These are phyloP conservation scores for Backusella morwellensis DNA, from an alignment of 192 early-diverging fungal species.

Conservation along the genomic window DNA sequence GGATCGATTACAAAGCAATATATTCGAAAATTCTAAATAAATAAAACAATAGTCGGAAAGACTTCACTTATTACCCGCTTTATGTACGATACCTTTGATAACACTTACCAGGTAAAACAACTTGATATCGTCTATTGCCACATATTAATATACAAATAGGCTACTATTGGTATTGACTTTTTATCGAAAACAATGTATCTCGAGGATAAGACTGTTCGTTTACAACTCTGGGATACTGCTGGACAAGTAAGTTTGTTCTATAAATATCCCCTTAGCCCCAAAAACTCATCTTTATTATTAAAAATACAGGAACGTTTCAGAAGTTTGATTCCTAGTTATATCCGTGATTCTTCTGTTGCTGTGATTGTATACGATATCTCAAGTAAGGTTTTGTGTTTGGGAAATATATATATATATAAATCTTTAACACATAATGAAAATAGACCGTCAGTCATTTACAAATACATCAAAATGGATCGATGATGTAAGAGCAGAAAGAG, in stretches of 20 bases:
- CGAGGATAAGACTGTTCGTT: constrained; percentile 93
- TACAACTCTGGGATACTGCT: constrained; percentile 99
- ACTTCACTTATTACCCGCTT: constrained; percentile 98
- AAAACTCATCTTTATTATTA: not conserved
- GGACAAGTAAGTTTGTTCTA: constrained; percentile 63
- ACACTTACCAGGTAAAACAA: constrained; percentile 78
- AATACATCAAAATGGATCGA: constrained; percentile 99
- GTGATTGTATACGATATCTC: constrained; percentile 98
- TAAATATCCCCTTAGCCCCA: not conserved
- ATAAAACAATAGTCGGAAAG: constrained; percentile 78
- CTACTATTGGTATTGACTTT: constrained; percentile 99
- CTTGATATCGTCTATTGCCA: not conserved
- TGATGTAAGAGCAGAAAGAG: constrained; percentile 97
- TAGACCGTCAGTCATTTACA: constrained; percentile 94
- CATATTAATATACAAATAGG: constrained; percentile 42
- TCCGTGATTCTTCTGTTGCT: constrained; percentile 96
- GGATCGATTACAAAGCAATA: not conserved
- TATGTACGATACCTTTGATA: constrained; percentile 99
- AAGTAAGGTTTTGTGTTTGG: constrained; percentile 62
- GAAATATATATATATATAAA: not conserved
- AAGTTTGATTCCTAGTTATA: constrained; percentile 95
- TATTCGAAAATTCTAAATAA: not conserved
- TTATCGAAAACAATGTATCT: constrained; percentile 99
- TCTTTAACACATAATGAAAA: not conserved
- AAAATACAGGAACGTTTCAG: constrained; percentile 86